Percentiles rank a stretch among this genome's conserved stretches.
phyloP scores from a whole-genome alignment of 257 asterid genomes.

The Linaria vulgaris region DNA sequence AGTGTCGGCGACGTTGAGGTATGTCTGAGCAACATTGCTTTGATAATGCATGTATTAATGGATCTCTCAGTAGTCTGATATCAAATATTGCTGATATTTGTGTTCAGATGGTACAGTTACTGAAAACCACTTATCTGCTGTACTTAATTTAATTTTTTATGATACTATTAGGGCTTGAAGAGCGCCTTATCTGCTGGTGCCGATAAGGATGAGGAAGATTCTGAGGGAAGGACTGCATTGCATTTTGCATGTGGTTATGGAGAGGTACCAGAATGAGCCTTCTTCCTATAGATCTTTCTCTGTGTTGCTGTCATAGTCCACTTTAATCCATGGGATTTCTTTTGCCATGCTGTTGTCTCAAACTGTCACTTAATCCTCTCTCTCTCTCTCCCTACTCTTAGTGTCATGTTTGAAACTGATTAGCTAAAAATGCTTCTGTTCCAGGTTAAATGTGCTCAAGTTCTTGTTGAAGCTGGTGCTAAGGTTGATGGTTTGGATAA shows the following conservation, averaged over 20 bases:
- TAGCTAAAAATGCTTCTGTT: conserved; percentile 13
- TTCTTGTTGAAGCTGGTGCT: conserved; percentile 95
- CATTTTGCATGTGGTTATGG: conserved; percentile 99
- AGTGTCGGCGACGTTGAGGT: conserved; percentile 92
- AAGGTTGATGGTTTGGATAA: conserved; percentile 93
- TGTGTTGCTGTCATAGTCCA: too few relatives aligned
- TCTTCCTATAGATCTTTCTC: too few relatives aligned
- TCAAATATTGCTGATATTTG: conserved; percentile 12
- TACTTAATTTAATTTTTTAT: conserved; percentile 3
- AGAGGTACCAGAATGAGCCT: conserved; percentile 50
- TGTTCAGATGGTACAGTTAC: not conserved
- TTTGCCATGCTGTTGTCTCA: too few relatives aligned
- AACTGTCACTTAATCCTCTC: too few relatives aligned
- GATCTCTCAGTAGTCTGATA: not conserved
- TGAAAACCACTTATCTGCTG: not conserved
- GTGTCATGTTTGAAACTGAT: conserved; percentile 20
- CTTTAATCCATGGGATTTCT: too few relatives aligned
- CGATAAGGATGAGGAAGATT: conserved; percentile 96
- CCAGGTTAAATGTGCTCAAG: conserved; percentile 84
- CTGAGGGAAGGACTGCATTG: conserved; percentile 98
- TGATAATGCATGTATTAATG: conserved; percentile 1
- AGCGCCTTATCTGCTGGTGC: conserved; percentile 80
- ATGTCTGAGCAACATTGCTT: conserved; percentile 16
- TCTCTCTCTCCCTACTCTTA: too few relatives aligned
- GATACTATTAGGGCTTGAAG: conserved; percentile 71